These are phyloP conservation scores for Phytophthora megakarya DNA, from an alignment of 352 stramenopile genomes.

Conservation along the genomic window DNA sequence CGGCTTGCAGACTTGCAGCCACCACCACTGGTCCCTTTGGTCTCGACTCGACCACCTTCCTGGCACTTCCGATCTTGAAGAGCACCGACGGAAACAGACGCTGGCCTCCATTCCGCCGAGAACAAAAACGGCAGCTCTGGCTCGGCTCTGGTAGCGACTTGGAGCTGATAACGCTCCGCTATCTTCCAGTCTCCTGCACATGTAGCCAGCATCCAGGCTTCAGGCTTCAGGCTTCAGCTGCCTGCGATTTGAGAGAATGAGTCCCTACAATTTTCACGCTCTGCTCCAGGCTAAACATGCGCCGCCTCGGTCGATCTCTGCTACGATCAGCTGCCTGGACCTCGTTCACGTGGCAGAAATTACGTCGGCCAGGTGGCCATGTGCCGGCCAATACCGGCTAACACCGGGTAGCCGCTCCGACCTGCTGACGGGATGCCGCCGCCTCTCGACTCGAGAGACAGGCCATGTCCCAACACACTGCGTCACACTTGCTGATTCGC, in stretches of 20 bases:
- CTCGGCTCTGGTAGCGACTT: background rate
- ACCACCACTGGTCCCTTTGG: too few species aligned
- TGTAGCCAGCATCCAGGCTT: constrained; percentile 11
- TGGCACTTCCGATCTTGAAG: constrained; percentile 14
- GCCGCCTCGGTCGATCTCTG: constrained; percentile 16
- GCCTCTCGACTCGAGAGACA: too few species aligned
- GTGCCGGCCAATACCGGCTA: too few species aligned
- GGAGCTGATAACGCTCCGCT: background rate
- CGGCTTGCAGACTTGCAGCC: too few species aligned
- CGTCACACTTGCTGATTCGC: constrained; percentile 33
- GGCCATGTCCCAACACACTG: constrained; percentile 5
- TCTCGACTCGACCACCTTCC: too few species aligned
- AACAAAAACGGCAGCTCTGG: constrained; percentile 9
- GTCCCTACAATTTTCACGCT: constrained; percentile 12
- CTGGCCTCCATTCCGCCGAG: constrained; percentile 22
- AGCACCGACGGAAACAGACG: constrained; percentile 27
- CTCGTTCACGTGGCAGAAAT: constrained; percentile 5
- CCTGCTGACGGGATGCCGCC: too few species aligned
- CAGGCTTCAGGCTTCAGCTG: constrained; percentile 7
- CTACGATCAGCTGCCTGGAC: constrained; percentile 24
- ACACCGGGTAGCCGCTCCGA: too few species aligned
- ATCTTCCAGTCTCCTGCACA: too few species aligned
- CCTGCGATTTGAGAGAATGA: constrained; percentile 20
- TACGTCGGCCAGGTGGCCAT: background rate
- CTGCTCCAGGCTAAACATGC: background rate